Conservation (phyloP, 805 yeast species). For the Candida boleticola region DNA sequence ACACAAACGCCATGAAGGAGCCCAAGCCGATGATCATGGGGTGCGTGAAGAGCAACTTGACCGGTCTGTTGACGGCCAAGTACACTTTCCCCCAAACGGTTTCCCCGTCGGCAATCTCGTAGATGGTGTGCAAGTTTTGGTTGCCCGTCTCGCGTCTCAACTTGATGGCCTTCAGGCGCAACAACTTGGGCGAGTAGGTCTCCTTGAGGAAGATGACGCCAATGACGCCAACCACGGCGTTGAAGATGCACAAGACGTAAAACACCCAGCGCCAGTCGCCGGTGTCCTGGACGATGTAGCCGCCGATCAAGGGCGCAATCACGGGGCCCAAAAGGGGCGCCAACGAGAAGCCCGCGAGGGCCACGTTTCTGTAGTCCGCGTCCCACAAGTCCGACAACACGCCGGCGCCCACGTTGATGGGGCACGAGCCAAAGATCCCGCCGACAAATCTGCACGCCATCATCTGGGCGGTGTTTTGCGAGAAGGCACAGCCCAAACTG, state of each 20-base stretch:
- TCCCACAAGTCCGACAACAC: conserved; percentile 36
- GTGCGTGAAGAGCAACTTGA: conserved; percentile 30
- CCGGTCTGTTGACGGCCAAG: conserved; percentile 29
- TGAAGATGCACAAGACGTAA: conserved; percentile 32
- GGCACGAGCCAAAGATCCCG: conserved; percentile 38
- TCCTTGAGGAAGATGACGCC: conserved; percentile 32
- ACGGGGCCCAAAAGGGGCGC: conserved; percentile 40
- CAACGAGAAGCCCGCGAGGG: conserved; percentile 36
- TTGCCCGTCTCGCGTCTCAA: conserved; percentile 35
- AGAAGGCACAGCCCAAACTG: conserved; percentile 37
- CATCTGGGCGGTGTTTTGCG: conserved; percentile 31
- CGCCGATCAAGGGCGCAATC: conserved; percentile 36
- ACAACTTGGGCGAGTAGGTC: conserved; percentile 35
- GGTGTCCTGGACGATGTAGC: conserved; percentile 28
- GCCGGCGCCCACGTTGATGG: conserved; percentile 40
- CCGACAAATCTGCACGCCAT: conserved; percentile 32
- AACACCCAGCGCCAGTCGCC: conserved; percentile 38
- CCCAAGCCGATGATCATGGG: conserved; percentile 42
- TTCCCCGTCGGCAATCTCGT: conserved; percentile 32
- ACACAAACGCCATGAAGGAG: conserved; percentile 40
- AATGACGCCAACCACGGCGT: conserved; percentile 29
- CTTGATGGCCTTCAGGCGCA: conserved; percentile 23
- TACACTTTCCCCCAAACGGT: conserved; percentile 19
- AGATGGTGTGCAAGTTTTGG: conserved; percentile 34
- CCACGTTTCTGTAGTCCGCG: conserved; percentile 28